Conservation (phyloP, 352 stramenopile species). For the Plasmopara muralis region DNA sequence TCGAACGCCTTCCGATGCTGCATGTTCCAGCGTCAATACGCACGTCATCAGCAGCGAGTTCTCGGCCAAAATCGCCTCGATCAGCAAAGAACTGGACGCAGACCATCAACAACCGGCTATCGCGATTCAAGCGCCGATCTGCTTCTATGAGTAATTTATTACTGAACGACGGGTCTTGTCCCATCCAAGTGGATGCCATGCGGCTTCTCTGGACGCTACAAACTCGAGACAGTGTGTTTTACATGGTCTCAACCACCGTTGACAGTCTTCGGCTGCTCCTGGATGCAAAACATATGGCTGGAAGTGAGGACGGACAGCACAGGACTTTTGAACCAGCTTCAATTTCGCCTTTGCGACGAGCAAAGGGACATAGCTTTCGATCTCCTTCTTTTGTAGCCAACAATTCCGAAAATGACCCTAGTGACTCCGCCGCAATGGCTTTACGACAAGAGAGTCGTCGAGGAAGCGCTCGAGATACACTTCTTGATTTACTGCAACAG, state of each 20-base stretch:
- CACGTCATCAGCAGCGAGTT: slow-evolving; percentile 8
- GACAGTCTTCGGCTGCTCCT: slow-evolving; percentile 45
- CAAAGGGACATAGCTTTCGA: slow-evolving; percentile 19
- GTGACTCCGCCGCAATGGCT: slow-evolving; percentile 1
- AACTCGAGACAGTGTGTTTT: slow-evolving; percentile 62
- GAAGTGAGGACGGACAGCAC: slow-evolving; percentile 5
- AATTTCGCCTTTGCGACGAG: slow-evolving; percentile 5
- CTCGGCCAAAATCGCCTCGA: slow-evolving; percentile 21
- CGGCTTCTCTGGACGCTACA: slow-evolving; percentile 75
- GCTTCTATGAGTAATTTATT: slow-evolving; percentile 69
- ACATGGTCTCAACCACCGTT: slow-evolving; percentile 51
- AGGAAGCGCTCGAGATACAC: slow-evolving; percentile 48
- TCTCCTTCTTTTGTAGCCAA: slow-evolving; percentile 13
- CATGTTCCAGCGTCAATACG: slow-evolving; percentile 13
- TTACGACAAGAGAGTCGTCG: slow-evolving; percentile 16
- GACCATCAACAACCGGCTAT: slow-evolving; percentile 44
- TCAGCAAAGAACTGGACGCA: slow-evolving; percentile 45
- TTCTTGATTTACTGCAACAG: slow-evolving; percentile 68
- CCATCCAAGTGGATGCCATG: slow-evolving; percentile 79
- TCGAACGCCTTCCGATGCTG: slow-evolving; percentile 9
- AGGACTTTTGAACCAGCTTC: background rate
- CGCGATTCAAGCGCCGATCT: slow-evolving; percentile 48
- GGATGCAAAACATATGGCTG: slow-evolving; percentile 25
- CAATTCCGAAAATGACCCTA: background rate
- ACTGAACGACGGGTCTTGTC: slow-evolving; percentile 59